Evolutionary conservation across 306 rosid species (phyloP), one percentile per base, ranked within the genome.

Genomic region (Datisca glomerata): DNA sequence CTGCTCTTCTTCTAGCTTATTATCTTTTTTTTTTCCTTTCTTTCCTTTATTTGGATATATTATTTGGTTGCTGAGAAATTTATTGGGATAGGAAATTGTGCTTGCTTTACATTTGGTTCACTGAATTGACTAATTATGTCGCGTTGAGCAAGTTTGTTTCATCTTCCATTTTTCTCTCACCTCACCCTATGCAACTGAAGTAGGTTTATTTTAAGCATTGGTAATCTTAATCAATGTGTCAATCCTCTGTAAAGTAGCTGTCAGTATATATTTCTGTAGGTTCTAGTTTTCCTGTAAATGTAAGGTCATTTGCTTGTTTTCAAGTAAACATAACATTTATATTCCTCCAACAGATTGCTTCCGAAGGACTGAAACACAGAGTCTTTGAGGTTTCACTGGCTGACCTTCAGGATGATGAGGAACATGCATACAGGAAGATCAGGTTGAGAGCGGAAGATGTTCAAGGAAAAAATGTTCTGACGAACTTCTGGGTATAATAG

Each of bases 321-420:
- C n/a, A n/a, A n/a, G n/a, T n/a, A n/a, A n/a, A n/a, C n/a, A n/a
- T n/a, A n/a, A n/a, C n/a, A n/a, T n/a, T n/a, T n/a, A n/a, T n/a
- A n/a, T n/a, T n/a, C n/a, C n/a, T 18, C 10, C 36, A 24, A 6
- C 78, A 89, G 98, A 89, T 89, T 53, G 98, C 98, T 17, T 84
- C 98, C 0, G 95, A 89, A 62, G 98, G 98, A 24, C 95, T 89
- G 24, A 89, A 89, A 21, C 98, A 89, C 18, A 54, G 98, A 43
- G 98, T 89, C 17, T 89, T 89, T 53, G 98, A 84, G 79, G 36
- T 81, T 49, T 84, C 98, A 3, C 33, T 89, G 61, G 98, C 98
- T 39, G 98, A 89, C 63, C 98, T 89, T 43, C 96, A 89, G 66
- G 79, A 63, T 0, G 98, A 84, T n/a, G 98, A 89, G 61, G 95